Percentiles rank a stretch among this genome's conserved stretches.
Conservation (phyloP, 2,329 filamentous ascomycete genomes). For the Aspergillus viridinutans region DNA sequence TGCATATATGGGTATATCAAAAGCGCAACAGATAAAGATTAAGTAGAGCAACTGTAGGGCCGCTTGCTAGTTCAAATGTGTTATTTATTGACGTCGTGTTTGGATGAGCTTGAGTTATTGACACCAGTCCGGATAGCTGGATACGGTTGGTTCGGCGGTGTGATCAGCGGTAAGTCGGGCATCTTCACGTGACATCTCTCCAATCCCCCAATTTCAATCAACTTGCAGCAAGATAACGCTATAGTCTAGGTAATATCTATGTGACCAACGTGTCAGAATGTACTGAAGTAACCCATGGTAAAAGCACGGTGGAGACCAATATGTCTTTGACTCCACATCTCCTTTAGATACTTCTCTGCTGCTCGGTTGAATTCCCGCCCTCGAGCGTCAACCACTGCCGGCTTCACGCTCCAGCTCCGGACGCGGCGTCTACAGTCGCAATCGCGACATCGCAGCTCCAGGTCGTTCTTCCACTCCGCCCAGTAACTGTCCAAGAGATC, state of each 20-base stretch:
- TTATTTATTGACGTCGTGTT: background rate
- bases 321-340: slow-evolving; percentile 27
- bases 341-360: slow-evolving; percentile 25
- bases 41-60: background rate
- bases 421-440: slow-evolving; percentile 24
- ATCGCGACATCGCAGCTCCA: slow-evolving; percentile 18
- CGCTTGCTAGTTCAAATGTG: background rate
- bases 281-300: slow-evolving; percentile 16
- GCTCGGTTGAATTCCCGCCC: slow-evolving; percentile 21
- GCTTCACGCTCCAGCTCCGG: slow-evolving; percentile 27
- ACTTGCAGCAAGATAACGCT: background rate
- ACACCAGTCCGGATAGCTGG: background rate
- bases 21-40: background rate
- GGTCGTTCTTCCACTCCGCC: slow-evolving; percentile 23
- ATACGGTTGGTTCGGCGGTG: slow-evolving; percentile 6
- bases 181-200: background rate
- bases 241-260: too few relatives aligned
- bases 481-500: slow-evolving; percentile 26
- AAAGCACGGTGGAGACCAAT: slow-evolving; percentile 20
- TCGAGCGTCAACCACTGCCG: slow-evolving; percentile 24
- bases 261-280: slow-evolving; percentile 6
- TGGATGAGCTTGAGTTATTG: background rate
- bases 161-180: background rate
- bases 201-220: background rate
- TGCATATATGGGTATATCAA: background rate